A percentile compares a stretch with the other conserved stretches of the same genome.
Evolutionary conservation across 1,139 yeast species (phyloP).

Genomic region (Geotrichum aggregatum): DNA sequence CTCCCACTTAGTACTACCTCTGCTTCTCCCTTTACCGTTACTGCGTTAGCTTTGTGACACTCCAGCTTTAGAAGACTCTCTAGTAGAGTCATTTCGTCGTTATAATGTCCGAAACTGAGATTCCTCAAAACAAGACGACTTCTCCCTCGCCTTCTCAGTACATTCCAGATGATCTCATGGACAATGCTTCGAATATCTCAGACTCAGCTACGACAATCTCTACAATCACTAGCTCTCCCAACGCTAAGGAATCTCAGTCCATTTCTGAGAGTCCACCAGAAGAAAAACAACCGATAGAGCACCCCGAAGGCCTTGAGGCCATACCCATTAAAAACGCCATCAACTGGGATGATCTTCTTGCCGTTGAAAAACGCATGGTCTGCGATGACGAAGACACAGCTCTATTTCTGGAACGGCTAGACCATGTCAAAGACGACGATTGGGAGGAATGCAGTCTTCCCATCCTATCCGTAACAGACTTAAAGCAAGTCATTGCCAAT

Average conservation of each 20-base stretch:
- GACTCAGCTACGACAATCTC: conserved; percentile 3
- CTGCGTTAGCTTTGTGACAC: not conserved
- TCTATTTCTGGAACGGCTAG: conserved; percentile 19
- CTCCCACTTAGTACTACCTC: too few relatives aligned
- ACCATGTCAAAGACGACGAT: conserved; percentile 17
- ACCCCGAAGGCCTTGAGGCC: not conserved
- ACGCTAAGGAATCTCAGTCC: not conserved
- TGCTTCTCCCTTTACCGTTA: not conserved
- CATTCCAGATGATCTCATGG: not conserved
- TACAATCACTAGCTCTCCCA: not conserved
- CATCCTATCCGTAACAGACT: conserved; percentile 6
- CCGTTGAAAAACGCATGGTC: conserved; percentile 19
- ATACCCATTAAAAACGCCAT: not conserved
- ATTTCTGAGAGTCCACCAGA: not conserved
- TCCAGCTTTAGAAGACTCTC: not conserved
- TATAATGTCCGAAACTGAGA: not conserved
- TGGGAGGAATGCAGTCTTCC: conserved; percentile 19
- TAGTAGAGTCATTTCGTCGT: not conserved
- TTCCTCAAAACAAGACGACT: not conserved
- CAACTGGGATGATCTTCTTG: conserved; percentile 18
- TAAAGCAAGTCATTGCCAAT: conserved; percentile 14
- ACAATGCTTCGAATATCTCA: not conserved
- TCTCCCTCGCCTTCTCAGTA: not conserved
- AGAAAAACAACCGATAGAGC: not conserved
- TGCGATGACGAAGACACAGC: conserved; percentile 13